phyloP scores from a whole-genome alignment of 257 asterid species.

The Nicotiana tomentosiformis region DNA sequence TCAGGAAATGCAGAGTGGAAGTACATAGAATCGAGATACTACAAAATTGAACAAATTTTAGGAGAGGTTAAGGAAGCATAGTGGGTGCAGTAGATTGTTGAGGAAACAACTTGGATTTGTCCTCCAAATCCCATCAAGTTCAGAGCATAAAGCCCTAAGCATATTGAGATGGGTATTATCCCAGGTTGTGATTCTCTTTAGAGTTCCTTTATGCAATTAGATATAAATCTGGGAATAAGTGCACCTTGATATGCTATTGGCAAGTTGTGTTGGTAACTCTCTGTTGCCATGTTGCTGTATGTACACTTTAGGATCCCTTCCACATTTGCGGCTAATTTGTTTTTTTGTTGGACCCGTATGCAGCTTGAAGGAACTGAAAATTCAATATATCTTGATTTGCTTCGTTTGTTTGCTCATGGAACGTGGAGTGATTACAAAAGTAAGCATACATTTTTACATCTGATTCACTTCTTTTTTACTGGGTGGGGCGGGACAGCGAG shows the following conservation, averaged over 20 bases:
- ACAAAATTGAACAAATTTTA: background rate
- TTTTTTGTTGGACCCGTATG: constrained; percentile 15
- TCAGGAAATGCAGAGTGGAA: background rate
- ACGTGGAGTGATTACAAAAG: constrained; percentile 96
- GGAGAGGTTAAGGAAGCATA: background rate
- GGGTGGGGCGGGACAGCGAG: background rate
- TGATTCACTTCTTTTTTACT: constrained; percentile 3
- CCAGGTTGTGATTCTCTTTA: background rate
- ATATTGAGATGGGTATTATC: background rate
- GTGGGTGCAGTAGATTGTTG: background rate
- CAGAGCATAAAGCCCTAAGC: background rate
- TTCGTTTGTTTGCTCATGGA: constrained; percentile 77
- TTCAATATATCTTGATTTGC: constrained; percentile 59
- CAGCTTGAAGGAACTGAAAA: constrained; percentile 91
- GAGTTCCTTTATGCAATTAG: background rate
- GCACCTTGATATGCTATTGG: background rate
- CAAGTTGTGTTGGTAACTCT: background rate
- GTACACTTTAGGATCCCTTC: background rate
- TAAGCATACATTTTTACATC: constrained; percentile 27
- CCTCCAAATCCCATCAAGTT: background rate
- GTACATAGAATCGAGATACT: background rate
- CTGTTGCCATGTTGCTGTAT: background rate
- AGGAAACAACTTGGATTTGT: background rate
- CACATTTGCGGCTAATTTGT: background rate
- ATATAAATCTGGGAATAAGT: background rate